phyloP scores from a whole-genome alignment of 768 basidiomycete genomes.

The Tricholoma flavovirens region DNA sequence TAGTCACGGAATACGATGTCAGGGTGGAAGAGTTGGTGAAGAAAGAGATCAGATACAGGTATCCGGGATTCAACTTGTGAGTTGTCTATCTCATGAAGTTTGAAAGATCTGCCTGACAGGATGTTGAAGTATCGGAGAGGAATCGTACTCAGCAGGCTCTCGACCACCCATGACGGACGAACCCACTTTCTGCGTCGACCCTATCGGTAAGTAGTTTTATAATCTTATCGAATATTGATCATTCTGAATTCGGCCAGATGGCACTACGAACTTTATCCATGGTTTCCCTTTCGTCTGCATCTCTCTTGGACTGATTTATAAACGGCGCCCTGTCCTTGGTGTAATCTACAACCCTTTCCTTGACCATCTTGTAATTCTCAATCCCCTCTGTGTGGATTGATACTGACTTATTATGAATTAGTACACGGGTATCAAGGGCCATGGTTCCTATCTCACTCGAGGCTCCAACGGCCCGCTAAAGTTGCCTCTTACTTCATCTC shows the following conservation, averaged over 20 bases:
- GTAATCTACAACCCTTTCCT: slow-evolving; percentile 94
- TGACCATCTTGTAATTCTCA: slow-evolving; percentile 60
- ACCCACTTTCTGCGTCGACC: slow-evolving; percentile 95
- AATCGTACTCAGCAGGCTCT: slow-evolving; percentile 78
- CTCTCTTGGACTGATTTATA: slow-evolving; percentile 85
- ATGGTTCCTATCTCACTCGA: slow-evolving; percentile 71
- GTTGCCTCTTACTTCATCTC: slow-evolving; percentile 58
- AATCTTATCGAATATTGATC: background rate
- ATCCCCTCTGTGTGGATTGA: background rate
- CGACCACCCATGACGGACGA: slow-evolving; percentile 70
- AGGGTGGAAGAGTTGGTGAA: slow-evolving; percentile 84
- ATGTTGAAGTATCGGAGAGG: slow-evolving; percentile 78
- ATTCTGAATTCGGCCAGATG: slow-evolving; percentile 40
- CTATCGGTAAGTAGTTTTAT: slow-evolving; percentile 57
- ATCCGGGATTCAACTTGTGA: slow-evolving; percentile 80
- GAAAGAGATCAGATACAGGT: slow-evolving; percentile 53
- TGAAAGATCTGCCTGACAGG: background rate
- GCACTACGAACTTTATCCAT: slow-evolving; percentile 85
- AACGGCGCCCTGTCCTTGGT: slow-evolving; percentile 76
- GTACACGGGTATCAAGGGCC: slow-evolving; percentile 77
- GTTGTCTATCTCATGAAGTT: slow-evolving; percentile 23
- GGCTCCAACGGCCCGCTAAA: slow-evolving; percentile 37
- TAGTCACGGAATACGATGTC: slow-evolving; percentile 94
- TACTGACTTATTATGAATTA: slow-evolving; percentile 16
- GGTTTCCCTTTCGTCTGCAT: slow-evolving; percentile 86